A percentile compares a stretch with the other conserved stretches of the same genome.
These are phyloP conservation scores for Russula sp. DNA, from an alignment of 768 basidiomycete species.

Conservation along the genomic window DNA sequence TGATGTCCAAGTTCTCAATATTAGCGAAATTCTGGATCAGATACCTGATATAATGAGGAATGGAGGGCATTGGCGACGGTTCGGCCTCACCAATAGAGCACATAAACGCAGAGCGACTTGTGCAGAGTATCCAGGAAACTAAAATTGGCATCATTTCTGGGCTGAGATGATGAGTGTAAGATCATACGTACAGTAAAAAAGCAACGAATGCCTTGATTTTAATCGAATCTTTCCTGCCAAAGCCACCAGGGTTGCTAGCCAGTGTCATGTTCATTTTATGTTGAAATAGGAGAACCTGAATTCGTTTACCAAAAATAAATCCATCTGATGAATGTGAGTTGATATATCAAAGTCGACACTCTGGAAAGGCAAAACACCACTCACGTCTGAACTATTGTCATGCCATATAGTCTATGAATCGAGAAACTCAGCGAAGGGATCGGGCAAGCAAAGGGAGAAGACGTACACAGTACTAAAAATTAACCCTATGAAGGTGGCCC, in stretches of 20 bases:
- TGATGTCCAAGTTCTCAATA: no score
- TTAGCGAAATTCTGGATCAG: no score
- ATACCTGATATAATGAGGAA: no score
- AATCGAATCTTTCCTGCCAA: not conserved
- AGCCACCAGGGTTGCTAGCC: not conserved
- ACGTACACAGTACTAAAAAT: constrained; percentile 1
- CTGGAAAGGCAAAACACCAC: not conserved
- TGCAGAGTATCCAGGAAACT: constrained; percentile 41
- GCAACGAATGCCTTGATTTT: not conserved
- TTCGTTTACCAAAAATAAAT: not conserved
- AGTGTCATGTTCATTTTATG: not conserved
- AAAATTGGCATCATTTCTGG: not conserved
- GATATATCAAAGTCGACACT: not conserved
- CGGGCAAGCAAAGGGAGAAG: not conserved
- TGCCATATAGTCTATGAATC: not conserved
- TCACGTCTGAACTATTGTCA: constrained; percentile 5
- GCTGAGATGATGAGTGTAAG: not conserved
- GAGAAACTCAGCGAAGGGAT: not conserved
- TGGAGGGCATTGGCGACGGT: not conserved
- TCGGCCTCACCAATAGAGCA: constrained; percentile 39
- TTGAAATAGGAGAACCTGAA: not conserved
- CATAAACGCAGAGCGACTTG: constrained; percentile 35
- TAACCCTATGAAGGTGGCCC: no score
- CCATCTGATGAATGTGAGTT: not conserved
- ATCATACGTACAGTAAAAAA: not conserved